Conservation (phyloP, 495 filamentous ascomycete genomes). For the Xylaria curta region DNA sequence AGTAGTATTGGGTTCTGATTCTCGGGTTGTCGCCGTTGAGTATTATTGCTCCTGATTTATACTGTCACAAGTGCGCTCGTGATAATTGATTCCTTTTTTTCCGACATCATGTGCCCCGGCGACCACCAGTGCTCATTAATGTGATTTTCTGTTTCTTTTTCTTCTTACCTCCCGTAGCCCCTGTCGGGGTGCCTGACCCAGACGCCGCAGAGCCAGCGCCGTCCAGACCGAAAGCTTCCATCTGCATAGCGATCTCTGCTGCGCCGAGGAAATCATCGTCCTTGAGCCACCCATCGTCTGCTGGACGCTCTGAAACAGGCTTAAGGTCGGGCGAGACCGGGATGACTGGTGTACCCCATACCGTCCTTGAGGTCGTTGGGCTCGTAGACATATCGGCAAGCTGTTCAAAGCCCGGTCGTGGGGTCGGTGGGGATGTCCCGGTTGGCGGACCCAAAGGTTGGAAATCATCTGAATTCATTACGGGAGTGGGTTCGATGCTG, state of each 20-base stretch:
- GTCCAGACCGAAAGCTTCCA: slow-evolving; percentile 53
- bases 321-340: slow-evolving; percentile 55
- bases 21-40: neutral
- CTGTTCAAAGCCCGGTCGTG: slow-evolving; percentile 49
- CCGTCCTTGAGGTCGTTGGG: slow-evolving; percentile 74
- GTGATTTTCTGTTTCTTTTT: slow-evolving; percentile 96
- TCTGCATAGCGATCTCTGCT: slow-evolving; percentile 50
- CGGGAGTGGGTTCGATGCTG: slow-evolving; percentile 39
- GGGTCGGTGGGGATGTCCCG: slow-evolving; percentile 48
- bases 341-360: slow-evolving; percentile 83
- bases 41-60: neutral
- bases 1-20: neutral
- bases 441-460: slow-evolving; percentile 63
- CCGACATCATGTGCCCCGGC: slow-evolving; percentile 37
- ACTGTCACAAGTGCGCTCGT: neutral
- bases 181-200: slow-evolving; percentile 33
- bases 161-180: slow-evolving; percentile 57
- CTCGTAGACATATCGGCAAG: slow-evolving; percentile 71
- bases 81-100: neutral
- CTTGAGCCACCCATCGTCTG: slow-evolving; percentile 81
- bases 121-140: slow-evolving; percentile 79
- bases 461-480: slow-evolving; percentile 64
- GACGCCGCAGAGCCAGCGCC: slow-evolving; percentile 28
- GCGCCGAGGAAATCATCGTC: slow-evolving; percentile 54
- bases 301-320: slow-evolving; percentile 48